Base-by-base conservation (phyloP, 2,329 filamentous ascomycete species). In the Lecanicillium sp. region DNA sequence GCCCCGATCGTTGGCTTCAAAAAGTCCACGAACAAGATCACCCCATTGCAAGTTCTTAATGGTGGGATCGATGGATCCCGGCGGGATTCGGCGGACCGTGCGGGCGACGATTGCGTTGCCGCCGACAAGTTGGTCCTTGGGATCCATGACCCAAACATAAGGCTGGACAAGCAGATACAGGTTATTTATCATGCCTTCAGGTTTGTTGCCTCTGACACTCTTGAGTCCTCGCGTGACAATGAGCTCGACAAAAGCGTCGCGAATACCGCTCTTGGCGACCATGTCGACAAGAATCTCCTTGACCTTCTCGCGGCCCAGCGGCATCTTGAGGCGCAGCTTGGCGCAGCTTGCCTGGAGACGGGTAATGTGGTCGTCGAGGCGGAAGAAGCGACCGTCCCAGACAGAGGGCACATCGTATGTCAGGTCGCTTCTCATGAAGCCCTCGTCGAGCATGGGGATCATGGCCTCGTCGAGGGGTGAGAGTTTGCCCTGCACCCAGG, bases 21-120 rank as follows among this genome's bases (percentile, higher is more conserved):
- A 59, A 41, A 72, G 46, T 1, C 56, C 66, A 0, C 67, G 53
- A 1, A 56, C 61, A 2, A 70, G 48, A 49, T 73, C 68, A 2
- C 68, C 67, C 68, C 68, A 72, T 40, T 72, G 64, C 13, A 69
- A 50, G 44, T 71, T 71, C 58, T 73, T 73, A 20, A 73, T 54
- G 0, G 67, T 71, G 0, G 69, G 70, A 44, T 73, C 70, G 4
- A 72, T 64, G 1, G 62, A 53, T 0, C 65, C 67, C 0, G 66
- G 65, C 0, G 68, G 65, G 0, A 57, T 56, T 1, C 68, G 52
- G 3, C 64, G 57, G 1, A 71, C 67, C 0, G 67, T 69, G 11
- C 67, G 52, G 0, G 68, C 60, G 17, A 73, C 45, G 9, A 72
- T 52, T 0, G 68, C 66, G 3, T 42, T 57, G 4, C 62, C 66